Conservation (phyloP, 2,329 filamentous ascomycete genomes). For the Ceratocystis lukuohia region DNA sequence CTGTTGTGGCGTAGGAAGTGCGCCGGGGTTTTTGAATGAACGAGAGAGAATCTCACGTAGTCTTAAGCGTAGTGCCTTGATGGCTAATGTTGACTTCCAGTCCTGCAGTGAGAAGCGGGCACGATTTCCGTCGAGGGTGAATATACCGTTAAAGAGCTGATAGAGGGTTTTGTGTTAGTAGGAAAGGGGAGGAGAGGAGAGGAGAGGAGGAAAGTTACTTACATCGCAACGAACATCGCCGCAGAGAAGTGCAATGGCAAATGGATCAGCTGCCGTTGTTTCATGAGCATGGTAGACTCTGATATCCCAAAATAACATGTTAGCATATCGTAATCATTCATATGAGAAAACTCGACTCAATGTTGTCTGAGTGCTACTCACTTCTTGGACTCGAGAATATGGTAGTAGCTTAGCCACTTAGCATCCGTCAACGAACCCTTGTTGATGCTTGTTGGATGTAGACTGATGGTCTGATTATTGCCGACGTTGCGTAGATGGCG, state of each 20-base stretch:
- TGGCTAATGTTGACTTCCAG: slow-evolving; percentile 82
- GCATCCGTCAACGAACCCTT: slow-evolving; percentile 48
- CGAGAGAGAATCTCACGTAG: slow-evolving; percentile 62
- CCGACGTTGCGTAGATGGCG: slow-evolving; percentile 83
- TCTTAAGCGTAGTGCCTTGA: slow-evolving; percentile 64
- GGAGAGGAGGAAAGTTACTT: slow-evolving; percentile 24
- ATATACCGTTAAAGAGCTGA: slow-evolving; percentile 72
- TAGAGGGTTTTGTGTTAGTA: slow-evolving; percentile 8
- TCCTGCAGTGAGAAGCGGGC: slow-evolving; percentile 70
- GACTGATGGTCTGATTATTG: slow-evolving; percentile 79
- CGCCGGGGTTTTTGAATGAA: slow-evolving; percentile 55
- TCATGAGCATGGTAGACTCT: slow-evolving; percentile 82
- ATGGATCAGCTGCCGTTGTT: slow-evolving; percentile 65
- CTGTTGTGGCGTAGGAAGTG: slow-evolving; percentile 50
- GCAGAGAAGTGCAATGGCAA: slow-evolving; percentile 71
- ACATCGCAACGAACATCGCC: slow-evolving; percentile 81
- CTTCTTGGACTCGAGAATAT: slow-evolving; percentile 89
- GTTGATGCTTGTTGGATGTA: slow-evolving; percentile 85
- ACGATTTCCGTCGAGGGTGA: slow-evolving; percentile 77
- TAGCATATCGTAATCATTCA: background rate
- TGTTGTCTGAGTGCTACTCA: slow-evolving; percentile 29
- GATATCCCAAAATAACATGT: slow-evolving; percentile 19
- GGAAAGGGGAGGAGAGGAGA: background rate
- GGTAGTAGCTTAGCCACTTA: slow-evolving; percentile 85
- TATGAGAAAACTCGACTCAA: background rate